phyloP scores from a whole-genome alignment of 2,329 filamentous ascomycete species.

The Penicillium crustosum region DNA sequence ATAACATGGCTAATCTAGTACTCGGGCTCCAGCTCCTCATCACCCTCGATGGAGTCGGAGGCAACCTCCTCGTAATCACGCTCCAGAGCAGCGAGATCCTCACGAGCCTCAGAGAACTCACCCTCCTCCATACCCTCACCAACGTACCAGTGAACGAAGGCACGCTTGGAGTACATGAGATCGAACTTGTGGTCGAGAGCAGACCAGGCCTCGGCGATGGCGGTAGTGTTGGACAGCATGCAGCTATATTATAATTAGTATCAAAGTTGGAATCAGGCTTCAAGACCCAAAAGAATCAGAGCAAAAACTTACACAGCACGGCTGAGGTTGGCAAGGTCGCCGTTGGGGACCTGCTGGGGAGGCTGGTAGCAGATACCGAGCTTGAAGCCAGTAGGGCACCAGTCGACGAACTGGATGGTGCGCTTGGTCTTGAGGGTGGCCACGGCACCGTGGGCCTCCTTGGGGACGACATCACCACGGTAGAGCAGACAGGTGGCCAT shows the following conservation, averaged over 20 bases:
- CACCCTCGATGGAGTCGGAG: conserved; percentile 79
- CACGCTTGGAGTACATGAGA: conserved; percentile 99
- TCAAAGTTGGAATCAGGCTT: conserved; percentile 7
- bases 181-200: conserved; percentile 98
- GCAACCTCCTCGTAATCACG: conserved; percentile 99
- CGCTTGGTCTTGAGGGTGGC: conserved; percentile 98
- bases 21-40: conserved; percentile 82
- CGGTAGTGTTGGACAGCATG: conserved; percentile 94
- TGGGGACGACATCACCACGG: conserved; percentile 96
- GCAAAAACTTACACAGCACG: conserved; percentile 79
- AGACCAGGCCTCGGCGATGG: conserved; percentile 97
- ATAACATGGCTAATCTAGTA: conserved; percentile 62
- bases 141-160: conserved; percentile 99
- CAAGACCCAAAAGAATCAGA: conserved; percentile 6
- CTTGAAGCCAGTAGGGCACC: conserved; percentile 99
- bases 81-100: conserved; percentile 96
- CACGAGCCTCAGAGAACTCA: conserved; percentile 98
- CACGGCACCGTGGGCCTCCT: conserved; percentile 89
- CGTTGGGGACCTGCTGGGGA: conserved; percentile 92
- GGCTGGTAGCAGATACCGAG: conserved; percentile 99
- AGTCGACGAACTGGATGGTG: conserved; percentile 99
- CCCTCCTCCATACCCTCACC: conserved; percentile 99
- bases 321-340: conserved; percentile 95
- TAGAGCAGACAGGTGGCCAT: conserved; percentile 99
- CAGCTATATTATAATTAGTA: conserved; percentile 58